Percentiles rank a stretch among this genome's conserved stretches.
These are phyloP conservation scores for Cyclostephanos invisitatus DNA, from an alignment of 108 stramenopile genomes.

Conservation along the genomic window DNA sequence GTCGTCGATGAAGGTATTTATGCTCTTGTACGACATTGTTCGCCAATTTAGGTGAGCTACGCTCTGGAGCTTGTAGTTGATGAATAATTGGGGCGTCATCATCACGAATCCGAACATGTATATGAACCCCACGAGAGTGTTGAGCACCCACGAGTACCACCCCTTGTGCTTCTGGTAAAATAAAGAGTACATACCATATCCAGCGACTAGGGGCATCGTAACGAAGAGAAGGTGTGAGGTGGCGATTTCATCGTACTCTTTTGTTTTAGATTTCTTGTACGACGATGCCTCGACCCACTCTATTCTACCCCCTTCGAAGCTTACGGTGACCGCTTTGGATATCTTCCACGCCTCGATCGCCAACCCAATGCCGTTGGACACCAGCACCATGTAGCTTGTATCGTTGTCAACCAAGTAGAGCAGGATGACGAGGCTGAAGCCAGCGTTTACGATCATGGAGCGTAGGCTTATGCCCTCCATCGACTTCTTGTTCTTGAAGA, in stretches of 20 bases:
- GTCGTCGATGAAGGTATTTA: slow-evolving; percentile 93
- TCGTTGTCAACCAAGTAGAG: slow-evolving; percentile 84
- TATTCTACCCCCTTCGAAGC: slow-evolving; percentile 51
- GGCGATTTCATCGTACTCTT: slow-evolving; percentile 75
- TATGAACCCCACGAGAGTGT: slow-evolving; percentile 73
- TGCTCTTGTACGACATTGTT: slow-evolving; percentile 80
- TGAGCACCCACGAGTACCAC: slow-evolving; percentile 85
- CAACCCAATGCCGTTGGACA: slow-evolving; percentile 68
- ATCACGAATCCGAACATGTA: slow-evolving; percentile 92
- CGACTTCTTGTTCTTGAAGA: slow-evolving; percentile 80
- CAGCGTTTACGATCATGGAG: slow-evolving; percentile 66
- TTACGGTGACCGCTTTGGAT: slow-evolving; percentile 54
- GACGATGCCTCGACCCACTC: slow-evolving; percentile 60
- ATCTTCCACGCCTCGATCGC: slow-evolving; percentile 83
- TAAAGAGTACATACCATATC: slow-evolving; percentile 72
- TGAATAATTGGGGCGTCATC: slow-evolving; percentile 93
- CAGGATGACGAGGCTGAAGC: slow-evolving; percentile 77
- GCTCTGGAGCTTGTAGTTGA: slow-evolving; percentile 89
- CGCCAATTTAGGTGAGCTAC: slow-evolving; percentile 90
- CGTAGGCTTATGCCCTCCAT: slow-evolving; percentile 77
- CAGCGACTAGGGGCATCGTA: slow-evolving; percentile 71
- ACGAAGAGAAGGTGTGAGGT: slow-evolving; percentile 44
- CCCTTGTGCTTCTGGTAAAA: slow-evolving; percentile 72
- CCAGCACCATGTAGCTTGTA: slow-evolving; percentile 73
- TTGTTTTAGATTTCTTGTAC: slow-evolving; percentile 61